These are phyloP conservation scores for Trichoderma sp. DNA, from an alignment of 2,329 filamentous ascomycete genomes.

Conservation along the genomic window DNA sequence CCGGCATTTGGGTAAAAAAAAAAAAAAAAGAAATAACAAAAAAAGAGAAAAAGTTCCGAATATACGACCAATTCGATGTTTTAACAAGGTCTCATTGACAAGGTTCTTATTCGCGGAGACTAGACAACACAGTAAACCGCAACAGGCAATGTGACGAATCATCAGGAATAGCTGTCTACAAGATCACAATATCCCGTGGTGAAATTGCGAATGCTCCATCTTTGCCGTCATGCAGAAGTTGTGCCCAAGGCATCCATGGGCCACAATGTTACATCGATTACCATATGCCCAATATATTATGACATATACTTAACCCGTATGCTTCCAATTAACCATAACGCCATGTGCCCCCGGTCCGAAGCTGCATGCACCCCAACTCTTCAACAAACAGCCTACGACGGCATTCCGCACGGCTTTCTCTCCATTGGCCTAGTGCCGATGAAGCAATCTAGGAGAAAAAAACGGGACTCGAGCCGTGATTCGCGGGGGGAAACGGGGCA, in stretches of 20 bases:
- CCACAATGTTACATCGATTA: background rate
- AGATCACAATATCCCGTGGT: background rate
- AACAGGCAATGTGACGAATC: background rate
- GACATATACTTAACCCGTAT: background rate
- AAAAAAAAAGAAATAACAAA: background rate
- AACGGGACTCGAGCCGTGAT: background rate
- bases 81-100: background rate
- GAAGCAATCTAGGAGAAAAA: constrained; percentile 6
- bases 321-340: constrained; percentile 18
- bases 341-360: background rate
- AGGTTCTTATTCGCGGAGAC: background rate
- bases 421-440: constrained; percentile 9
- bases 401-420: background rate
- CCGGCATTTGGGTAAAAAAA: background rate
- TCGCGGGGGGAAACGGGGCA: background rate
- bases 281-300: background rate
- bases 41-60: background rate
- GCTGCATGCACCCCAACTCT: background rate
- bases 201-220: background rate
- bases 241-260: background rate
- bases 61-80: background rate
- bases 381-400: background rate
- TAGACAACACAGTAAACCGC: background rate
- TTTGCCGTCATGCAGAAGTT: background rate
- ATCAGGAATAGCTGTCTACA: background rate